Evolutionary conservation across 2,329 filamentous ascomycete species (phyloP).

Genomic region (Sporothrix mexicana): DNA sequence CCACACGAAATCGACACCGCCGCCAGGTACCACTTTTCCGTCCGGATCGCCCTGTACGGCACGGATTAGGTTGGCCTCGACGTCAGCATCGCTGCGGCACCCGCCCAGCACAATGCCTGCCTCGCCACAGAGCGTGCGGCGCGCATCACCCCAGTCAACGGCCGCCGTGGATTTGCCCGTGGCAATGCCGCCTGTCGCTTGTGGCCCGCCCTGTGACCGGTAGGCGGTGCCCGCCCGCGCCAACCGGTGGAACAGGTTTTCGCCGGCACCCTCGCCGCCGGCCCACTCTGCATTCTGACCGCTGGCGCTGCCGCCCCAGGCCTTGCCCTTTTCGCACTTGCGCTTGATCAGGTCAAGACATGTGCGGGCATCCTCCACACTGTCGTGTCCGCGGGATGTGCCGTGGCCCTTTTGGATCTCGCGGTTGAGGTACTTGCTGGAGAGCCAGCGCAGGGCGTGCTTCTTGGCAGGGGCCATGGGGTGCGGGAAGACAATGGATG

Average conservation of each 20-base stretch:
- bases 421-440: conserved; percentile 81
- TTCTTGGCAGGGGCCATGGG: conserved; percentile 88
- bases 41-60: conserved; percentile 64
- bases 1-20: conserved; percentile 71
- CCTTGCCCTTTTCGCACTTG: conserved; percentile 91
- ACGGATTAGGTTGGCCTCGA: conserved; percentile 60
- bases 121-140: conserved; percentile 61
- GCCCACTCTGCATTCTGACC: conserved; percentile 32
- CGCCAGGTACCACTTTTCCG: conserved; percentile 61
- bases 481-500: conserved; percentile 87
- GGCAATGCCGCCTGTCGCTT: conserved; percentile 61
- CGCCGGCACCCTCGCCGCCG: conserved; percentile 71
- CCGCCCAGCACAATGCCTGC: conserved; percentile 60
- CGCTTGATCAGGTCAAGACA: conserved; percentile 92
- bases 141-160: conserved; percentile 87
- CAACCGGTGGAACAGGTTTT: conserved; percentile 89
- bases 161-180: conserved; percentile 72
- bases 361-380: conserved; percentile 87
- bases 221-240: conserved; percentile 67
- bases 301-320: conserved; percentile 70
- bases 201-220: conserved; percentile 63
- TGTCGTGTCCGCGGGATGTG: conserved; percentile 76
- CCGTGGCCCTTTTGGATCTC: conserved; percentile 84
- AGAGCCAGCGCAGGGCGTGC: conserved; percentile 86
- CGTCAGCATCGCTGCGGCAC: conserved; percentile 65